Evolutionary conservation across 306 rosid genomes (phyloP), one percentile per base, ranked within the genome.

Genomic region (Castanea crenata): DNA sequence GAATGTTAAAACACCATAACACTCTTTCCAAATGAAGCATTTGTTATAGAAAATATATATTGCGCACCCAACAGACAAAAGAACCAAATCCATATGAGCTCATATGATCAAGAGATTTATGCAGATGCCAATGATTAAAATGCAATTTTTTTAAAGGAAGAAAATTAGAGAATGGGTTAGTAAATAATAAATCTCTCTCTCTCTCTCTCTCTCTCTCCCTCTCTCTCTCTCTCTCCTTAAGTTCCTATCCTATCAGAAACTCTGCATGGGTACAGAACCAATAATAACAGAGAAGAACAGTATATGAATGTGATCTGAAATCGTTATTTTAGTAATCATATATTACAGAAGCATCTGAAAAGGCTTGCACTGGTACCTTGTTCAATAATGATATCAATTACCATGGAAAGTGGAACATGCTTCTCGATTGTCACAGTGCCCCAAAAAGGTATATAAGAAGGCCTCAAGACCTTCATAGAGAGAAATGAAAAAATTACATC

Each of bases 311-410:
- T 65, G 46, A 32, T 38, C 20, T 32, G 20, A 19, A 68, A 35
- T n/a, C 20, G 4, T 68, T 68, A 68, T 11, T 10, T 68, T 19
- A 38, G 23, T 35, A 35, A 19, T 32, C 27, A 68, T 10, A 19
- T 7, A 19, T 7, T 14, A 10, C 16, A 67, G 55, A 35, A 58
- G 64, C 52, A 52, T 75, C 63, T 11, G 27, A 70, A 35, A 72
- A 68, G 67, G 71, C 57, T 27, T 7, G 80, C 70, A 70, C 32
- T n/a, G 62, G 83, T 81, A 94, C 97, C 97, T 92, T 94, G 97
- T 79, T 94, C 99, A 74, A 92, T 88, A 81, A 92, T 92, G 77
- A 92, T 90, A 79, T 89, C 91, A 83, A 92, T 85, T 85, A 92
- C 97, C 87, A 86, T 76, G 55, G 90, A 79, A 83, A 94, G 97